These are phyloP conservation scores for Colletotrichum karsti DNA, from an alignment of 2,329 filamentous ascomycete genomes.

Conservation along the genomic window DNA sequence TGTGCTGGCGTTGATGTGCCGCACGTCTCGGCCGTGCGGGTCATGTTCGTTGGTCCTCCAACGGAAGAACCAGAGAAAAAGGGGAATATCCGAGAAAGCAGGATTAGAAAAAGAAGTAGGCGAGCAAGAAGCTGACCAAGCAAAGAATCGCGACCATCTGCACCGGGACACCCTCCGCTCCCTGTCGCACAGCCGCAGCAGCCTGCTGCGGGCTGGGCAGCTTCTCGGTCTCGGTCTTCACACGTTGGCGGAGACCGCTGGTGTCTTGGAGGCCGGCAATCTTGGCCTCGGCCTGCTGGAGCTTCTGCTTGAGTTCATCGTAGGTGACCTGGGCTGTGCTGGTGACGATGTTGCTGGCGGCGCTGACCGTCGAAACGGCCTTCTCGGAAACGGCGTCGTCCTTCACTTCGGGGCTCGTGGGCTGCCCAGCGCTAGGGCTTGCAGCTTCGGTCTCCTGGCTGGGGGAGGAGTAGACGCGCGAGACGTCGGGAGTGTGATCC, in stretches of 20 bases:
- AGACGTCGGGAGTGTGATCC: conserved; percentile 53
- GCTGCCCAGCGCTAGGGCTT: conserved; percentile 33
- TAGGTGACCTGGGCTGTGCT: conserved; percentile 50
- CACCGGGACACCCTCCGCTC: conserved; percentile 81
- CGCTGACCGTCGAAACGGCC: conserved; percentile 41
- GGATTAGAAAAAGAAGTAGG: conserved; percentile 92
- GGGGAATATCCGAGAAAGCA: not conserved
- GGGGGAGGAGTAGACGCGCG: conserved; percentile 56
- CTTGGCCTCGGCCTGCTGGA: conserved; percentile 78
- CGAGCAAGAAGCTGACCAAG: conserved; percentile 89
- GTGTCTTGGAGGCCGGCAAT: conserved; percentile 76
- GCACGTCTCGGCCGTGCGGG: not conserved
- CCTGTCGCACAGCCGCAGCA: conserved; percentile 64
- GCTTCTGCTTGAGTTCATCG: conserved; percentile 76
- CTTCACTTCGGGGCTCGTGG: conserved; percentile 42
- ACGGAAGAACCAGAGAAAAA: conserved; percentile 13
- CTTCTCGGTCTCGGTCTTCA: conserved; percentile 63
- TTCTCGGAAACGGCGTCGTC: conserved; percentile 38
- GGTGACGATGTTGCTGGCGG: conserved; percentile 58
- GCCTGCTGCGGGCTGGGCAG: conserved; percentile 53
- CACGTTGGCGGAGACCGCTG: conserved; percentile 78
- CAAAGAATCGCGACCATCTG: conserved; percentile 86
- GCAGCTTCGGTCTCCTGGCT: conserved; percentile 38
- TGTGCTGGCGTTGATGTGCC: not conserved
- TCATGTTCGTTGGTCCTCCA: conserved; percentile 14